Evolutionary conservation across 2,329 filamentous ascomycete genomes (phyloP), one percentile per base, ranked within the genome.

Genomic region (Chrysoporthe deuterocubensis): DNA sequence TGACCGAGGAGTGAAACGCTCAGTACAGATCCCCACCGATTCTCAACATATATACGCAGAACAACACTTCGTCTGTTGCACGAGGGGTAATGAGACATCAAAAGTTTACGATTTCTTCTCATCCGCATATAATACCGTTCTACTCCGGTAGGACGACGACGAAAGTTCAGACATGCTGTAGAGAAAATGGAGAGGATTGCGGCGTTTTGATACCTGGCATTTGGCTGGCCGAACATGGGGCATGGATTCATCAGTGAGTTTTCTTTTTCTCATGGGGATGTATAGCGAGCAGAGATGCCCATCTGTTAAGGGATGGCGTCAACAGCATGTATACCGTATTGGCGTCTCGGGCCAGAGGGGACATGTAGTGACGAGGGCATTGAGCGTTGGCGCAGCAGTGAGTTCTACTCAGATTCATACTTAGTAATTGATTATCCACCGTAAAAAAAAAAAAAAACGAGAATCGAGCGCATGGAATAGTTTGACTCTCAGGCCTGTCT

Each of bases 1-100:
- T 63, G 65, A 21, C 58, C n/a, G 66, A 70, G 40, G 66, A 70
- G 59, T 70, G 26, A 63, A 26, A n/a, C 4, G 26, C 21, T 5
- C 37, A 26, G 13, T 26, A 9, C 6, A 40, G 34, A 13, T 26
- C 26, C 26, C 26, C 18, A 44, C 48, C 46, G 4, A 61, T 54
- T 16, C 26, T 32, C 26, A 16, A 16, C 14, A 32, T 9, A 13
- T 9, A 50, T 21, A 16, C 21, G 26, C n/a, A 26, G n/a, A 34
- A 54, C 14, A 8, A 32, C 9, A 21, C 21, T 14, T 54, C 13
- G 2, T 16, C 26, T 26, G 16, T 54, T 16, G 32, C 21, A 26
- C 4, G 26, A 34, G 21, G 13, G 50, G 50, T 34, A 2, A 37
- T 26, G 64, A 46, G 56, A 34, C n/a, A 54, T n/a, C 63, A 32